A percentile compares a stretch with the other conserved stretches of the same genome.
These are phyloP conservation scores for Cardiospermum halicacabum DNA, from an alignment of 345 rosid genomes.

Conservation along the genomic window DNA sequence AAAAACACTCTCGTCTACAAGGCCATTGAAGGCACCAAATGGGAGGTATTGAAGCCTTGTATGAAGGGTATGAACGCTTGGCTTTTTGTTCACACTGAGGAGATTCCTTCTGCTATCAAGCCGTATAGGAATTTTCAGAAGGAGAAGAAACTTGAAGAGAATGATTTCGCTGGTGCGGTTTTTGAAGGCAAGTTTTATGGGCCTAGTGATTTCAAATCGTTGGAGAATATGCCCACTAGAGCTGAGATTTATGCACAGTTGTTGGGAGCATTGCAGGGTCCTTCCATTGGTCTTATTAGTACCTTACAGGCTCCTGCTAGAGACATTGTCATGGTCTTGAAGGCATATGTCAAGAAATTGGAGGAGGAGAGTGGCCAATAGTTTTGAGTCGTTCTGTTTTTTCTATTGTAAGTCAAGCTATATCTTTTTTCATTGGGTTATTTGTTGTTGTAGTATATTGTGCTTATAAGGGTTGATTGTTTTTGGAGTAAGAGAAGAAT, in stretches of 20 bases:
- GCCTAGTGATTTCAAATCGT: constrained; percentile 63
- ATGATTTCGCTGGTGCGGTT: constrained; percentile 84
- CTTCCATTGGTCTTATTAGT: constrained; percentile 68
- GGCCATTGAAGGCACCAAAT: constrained; percentile 83
- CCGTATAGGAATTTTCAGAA: constrained; percentile 78
- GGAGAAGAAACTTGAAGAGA: constrained; percentile 63
- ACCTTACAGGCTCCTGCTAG: constrained; percentile 89
- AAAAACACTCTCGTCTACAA: constrained; percentile 82
- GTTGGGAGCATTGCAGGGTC: constrained; percentile 72
- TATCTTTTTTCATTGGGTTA: neutral
- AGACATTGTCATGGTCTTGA: constrained; percentile 73
- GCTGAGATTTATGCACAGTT: constrained; percentile 85
- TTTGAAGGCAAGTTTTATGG: constrained; percentile 89
- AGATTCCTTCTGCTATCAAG: constrained; percentile 74
- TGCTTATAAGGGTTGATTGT: neutral
- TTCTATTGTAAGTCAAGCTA: constrained; percentile 6
- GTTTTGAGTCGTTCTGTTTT: neutral
- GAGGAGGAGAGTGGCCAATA: constrained; percentile 72
- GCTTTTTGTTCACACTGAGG: constrained; percentile 89
- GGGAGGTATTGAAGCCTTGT: constrained; percentile 83
- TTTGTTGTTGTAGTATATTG: constrained; percentile 1
- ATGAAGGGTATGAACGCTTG: constrained; percentile 98
- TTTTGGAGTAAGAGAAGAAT: constrained; percentile 1
- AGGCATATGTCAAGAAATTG: constrained; percentile 83
- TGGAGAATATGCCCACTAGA: constrained; percentile 79